These are phyloP conservation scores for Boletus barrowsii DNA, from an alignment of 768 basidiomycete species.

Conservation along the genomic window DNA sequence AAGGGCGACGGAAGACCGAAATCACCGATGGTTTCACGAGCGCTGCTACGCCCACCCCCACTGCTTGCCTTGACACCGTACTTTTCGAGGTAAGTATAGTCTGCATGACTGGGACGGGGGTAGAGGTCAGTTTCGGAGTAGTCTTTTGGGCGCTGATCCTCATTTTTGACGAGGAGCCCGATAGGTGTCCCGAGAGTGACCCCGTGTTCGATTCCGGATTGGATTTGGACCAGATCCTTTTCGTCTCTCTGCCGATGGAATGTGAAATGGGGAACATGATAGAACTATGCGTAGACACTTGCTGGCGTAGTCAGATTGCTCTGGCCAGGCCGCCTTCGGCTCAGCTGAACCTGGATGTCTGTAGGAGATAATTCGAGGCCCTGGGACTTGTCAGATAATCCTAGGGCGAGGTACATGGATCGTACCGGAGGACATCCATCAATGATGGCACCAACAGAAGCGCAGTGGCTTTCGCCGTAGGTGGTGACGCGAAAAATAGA, in stretches of 20 bases:
- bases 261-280: neutral
- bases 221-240: conserved; percentile 89
- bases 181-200: conserved; percentile 98
- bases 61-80: conserved; percentile 97
- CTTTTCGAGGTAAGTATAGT: conserved; percentile 96
- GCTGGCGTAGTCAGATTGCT: conserved; percentile 96
- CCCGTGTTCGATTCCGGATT: conserved; percentile 91
- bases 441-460: conserved; percentile 94
- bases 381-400: conserved; percentile 40
- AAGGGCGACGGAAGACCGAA: conserved; percentile 2
- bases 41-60: conserved; percentile 92
- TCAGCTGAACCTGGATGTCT: conserved; percentile 91
- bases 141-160: conserved; percentile 97
- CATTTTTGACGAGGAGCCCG: conserved; percentile 93
- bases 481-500: conserved; percentile 91
- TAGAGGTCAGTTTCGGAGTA: conserved; percentile 98
- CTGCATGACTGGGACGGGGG: conserved; percentile 96
- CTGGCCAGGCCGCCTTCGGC: conserved; percentile 90
- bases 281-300: conserved; percentile 29
- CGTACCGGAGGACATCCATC: conserved; percentile 95
- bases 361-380: conserved; percentile 75
- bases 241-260: conserved; percentile 75
- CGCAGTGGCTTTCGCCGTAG: conserved; percentile 96
- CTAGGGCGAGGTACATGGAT: conserved; percentile 9
- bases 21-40: conserved; percentile 93